Evolutionary conservation across 176 grass and related monocot genomes (phyloP).

Genomic region (Carex kokanica): DNA sequence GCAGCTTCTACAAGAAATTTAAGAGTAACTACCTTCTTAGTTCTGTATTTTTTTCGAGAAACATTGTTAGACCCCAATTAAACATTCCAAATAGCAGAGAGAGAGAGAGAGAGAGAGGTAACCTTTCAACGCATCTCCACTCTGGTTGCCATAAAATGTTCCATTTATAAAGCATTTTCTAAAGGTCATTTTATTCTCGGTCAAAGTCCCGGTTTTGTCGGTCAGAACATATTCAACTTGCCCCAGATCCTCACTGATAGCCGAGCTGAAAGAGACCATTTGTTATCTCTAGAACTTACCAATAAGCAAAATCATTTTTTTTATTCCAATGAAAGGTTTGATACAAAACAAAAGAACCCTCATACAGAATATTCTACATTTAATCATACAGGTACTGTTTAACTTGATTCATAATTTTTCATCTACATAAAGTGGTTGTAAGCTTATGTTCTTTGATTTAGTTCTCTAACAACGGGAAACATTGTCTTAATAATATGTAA

Average conservation of each 20-base stretch:
- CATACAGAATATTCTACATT: background rate
- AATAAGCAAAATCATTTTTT: constrained; percentile 20
- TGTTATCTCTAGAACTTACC: constrained; percentile 29
- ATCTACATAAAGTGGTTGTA: background rate
- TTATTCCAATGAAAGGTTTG: background rate
- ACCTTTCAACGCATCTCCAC: constrained; percentile 89
- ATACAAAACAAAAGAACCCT: background rate
- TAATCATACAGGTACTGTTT: background rate
- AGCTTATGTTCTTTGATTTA: background rate
- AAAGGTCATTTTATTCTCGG: constrained; percentile 87
- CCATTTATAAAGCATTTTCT: constrained; percentile 85
- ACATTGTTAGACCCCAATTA: background rate
- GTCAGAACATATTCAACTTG: constrained; percentile 98
- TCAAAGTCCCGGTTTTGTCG: constrained; percentile 94
- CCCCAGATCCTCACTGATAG: constrained; percentile 96
- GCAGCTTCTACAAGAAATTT: background rate
- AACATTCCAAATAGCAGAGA: background rate
- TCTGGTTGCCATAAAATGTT: constrained; percentile 71
- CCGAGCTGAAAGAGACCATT: constrained; percentile 80
- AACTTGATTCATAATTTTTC: constrained; percentile 18
- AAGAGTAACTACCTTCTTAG: background rate
- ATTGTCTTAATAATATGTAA: background rate
- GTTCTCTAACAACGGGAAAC: background rate
- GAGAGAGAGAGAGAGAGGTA: background rate
- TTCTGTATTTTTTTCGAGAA: background rate